Evolutionary conservation across 2,329 filamentous ascomycete genomes (phyloP).

Genomic region (Ascomycota sp.): DNA sequence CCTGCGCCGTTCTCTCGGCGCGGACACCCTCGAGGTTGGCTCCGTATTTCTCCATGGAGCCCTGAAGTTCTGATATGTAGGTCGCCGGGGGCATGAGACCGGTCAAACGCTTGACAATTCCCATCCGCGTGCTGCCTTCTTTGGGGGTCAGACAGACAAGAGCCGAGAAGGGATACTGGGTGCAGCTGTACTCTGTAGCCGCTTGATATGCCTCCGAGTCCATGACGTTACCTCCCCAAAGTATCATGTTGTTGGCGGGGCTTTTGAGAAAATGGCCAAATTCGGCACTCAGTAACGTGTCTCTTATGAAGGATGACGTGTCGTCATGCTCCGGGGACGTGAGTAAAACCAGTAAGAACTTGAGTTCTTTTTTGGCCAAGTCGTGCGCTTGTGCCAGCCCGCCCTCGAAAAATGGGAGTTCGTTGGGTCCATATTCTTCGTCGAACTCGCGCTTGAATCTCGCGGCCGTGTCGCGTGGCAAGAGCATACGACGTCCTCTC

Average conservation of each 20-base stretch:
- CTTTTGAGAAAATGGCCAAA: constrained; percentile 57
- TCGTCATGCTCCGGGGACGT: constrained; percentile 91
- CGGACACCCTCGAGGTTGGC: constrained; percentile 55
- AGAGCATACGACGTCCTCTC: constrained; percentile 52
- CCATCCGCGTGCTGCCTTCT: constrained; percentile 73
- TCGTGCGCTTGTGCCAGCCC: constrained; percentile 88
- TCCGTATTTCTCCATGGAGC: constrained; percentile 55
- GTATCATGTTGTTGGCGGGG: constrained; percentile 54
- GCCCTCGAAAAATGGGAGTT: constrained; percentile 63
- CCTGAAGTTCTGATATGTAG: constrained; percentile 57
- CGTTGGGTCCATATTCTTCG: constrained; percentile 64
- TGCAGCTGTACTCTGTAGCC: constrained; percentile 66
- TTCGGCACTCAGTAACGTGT: constrained; percentile 60
- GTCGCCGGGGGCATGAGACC: constrained; percentile 50
- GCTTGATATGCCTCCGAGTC: constrained; percentile 93
- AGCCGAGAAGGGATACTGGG: constrained; percentile 79
- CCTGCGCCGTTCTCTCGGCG: constrained; percentile 58
- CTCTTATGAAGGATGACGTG: constrained; percentile 57
- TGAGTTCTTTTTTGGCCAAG: constrained; percentile 71
- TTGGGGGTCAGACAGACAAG: constrained; percentile 75
- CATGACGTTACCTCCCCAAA: constrained; percentile 86
- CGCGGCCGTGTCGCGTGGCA: constrained; percentile 70
- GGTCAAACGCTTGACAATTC: constrained; percentile 58
- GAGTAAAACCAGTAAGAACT: constrained; percentile 75
- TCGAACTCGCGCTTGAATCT: constrained; percentile 86